Base-by-base conservation (phyloP, 2,329 filamentous ascomycete genomes). In the Penicillium sp. region DNA sequence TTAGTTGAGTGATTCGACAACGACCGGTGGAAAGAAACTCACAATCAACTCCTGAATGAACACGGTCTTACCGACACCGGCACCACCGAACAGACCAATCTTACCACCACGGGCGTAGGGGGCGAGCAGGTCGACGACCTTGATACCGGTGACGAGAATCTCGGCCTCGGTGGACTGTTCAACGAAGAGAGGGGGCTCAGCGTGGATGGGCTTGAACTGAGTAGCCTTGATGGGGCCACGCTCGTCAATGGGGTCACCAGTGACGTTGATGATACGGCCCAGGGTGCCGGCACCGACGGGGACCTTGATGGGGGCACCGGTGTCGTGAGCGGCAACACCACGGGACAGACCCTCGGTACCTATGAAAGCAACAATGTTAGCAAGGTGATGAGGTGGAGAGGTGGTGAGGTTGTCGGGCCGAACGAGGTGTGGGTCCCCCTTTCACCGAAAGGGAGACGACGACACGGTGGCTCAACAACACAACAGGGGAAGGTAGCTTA, bases 21-120 rank as follows among this genome's bases (percentile, higher is more conserved):
- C 8, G 35, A 5, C 35, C 5, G 18, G 13, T 20, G 11, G 45
- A 31, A 28, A 36, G 48, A 41, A 35, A 72, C 82, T 70, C 79
- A 87, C 84, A 83, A 99, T 99, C 76, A 99, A 82, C 83, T 99
- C 94, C 86, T 99, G 94, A 79, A 99, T 99, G 85, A 97, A 99
- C 76, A 99, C 94, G 77, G 94, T 99, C 89, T 99, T 99, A 80
- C 94, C 94, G 84, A 99, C 94, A 95, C 94, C 94, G 71, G 94
- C 94, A 92, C 94, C 94, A 81, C 94, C 94, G 82, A 99, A 99
- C 69, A 99, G 91, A 90, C 94, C 94, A 85, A 99, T 99, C 89
- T 99, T 99, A 87, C 94, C 94, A 90, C 94, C 94, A 95, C 94
- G 94, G 76, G 94, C 94, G 80, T 99, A 99, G 72, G 94, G 94